These are phyloP conservation scores for Phytophthora pini DNA, from an alignment of 352 stramenopile species.

Conservation along the genomic window DNA sequence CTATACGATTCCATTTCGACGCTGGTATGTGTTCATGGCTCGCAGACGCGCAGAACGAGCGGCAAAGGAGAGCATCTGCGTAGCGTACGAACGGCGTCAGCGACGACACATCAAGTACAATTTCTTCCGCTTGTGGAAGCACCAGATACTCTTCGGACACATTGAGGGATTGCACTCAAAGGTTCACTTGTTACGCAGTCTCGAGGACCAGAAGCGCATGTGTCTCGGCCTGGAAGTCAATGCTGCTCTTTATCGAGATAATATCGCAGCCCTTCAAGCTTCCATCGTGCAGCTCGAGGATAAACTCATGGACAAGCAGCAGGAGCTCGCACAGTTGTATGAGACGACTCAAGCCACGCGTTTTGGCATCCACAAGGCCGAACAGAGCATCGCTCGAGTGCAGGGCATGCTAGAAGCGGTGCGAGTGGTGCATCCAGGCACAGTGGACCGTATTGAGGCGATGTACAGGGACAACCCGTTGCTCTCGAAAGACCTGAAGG, in stretches of 20 bases:
- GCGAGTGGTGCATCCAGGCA: slow-evolving; percentile 70
- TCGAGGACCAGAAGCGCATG: slow-evolving; percentile 84
- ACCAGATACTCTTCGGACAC: slow-evolving; percentile 75
- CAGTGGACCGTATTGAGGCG: slow-evolving; percentile 67
- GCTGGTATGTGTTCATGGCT: slow-evolving; percentile 65
- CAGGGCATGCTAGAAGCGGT: slow-evolving; percentile 80
- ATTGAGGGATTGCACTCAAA: slow-evolving; percentile 76
- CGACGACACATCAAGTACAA: slow-evolving; percentile 74
- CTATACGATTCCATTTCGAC: slow-evolving; percentile 77
- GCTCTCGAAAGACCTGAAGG: slow-evolving; percentile 67
- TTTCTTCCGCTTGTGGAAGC: slow-evolving; percentile 86
- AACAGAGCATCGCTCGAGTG: slow-evolving; percentile 75
- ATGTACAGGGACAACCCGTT: slow-evolving; percentile 73
- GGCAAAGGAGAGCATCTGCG: slow-evolving; percentile 70
- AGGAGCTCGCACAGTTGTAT: slow-evolving; percentile 66
- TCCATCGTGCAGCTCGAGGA: slow-evolving; percentile 63
- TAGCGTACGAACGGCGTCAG: slow-evolving; percentile 69
- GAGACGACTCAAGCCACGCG: slow-evolving; percentile 67
- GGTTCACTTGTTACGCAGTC: slow-evolving; percentile 60
- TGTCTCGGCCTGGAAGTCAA: slow-evolving; percentile 72
- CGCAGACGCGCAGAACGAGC: slow-evolving; percentile 42
- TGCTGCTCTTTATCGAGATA: slow-evolving; percentile 61
- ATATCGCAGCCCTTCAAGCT: slow-evolving; percentile 62
- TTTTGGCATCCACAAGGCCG: slow-evolving; percentile 73
- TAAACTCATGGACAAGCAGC: slow-evolving; percentile 69